These are phyloP conservation scores for Colletotrichum orbiculare DNA, from an alignment of 2,329 filamentous ascomycete species.

Conservation along the genomic window DNA sequence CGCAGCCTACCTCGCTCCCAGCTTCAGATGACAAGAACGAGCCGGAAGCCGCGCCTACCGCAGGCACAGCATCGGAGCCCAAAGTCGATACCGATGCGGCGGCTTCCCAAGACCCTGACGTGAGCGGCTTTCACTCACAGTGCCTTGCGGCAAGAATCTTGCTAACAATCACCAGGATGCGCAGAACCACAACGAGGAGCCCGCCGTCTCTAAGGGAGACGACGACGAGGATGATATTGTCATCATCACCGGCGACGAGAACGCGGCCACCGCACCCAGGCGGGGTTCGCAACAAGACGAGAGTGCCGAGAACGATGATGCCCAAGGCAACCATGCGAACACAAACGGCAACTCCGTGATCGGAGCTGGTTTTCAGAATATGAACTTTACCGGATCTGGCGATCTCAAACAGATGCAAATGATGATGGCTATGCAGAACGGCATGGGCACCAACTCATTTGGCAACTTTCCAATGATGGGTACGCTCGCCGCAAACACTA, in stretches of 20 bases:
- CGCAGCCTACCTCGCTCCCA: conserved; percentile 1
- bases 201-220: conserved; percentile 27
- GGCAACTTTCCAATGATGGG: conserved; percentile 84
- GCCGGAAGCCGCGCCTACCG: conserved; percentile 1
- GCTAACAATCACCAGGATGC: conserved; percentile 18
- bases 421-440: conserved; percentile 82
- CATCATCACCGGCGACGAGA: conserved; percentile 33
- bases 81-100: conserved; percentile 5
- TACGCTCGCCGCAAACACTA: conserved; percentile 60
- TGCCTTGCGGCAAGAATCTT: neutral
- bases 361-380: conserved; percentile 63
- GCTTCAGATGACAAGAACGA: conserved; percentile 5
- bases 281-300: conserved; percentile 29
- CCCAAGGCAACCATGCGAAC: conserved; percentile 39
- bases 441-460: conserved; percentile 67
- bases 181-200: conserved; percentile 11
- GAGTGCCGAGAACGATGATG: conserved; percentile 37
- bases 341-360: conserved; percentile 52
- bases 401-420: conserved; percentile 83
- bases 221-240: conserved; percentile 32
- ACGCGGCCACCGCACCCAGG: conserved; percentile 21
- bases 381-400: conserved; percentile 67
- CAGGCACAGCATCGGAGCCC: neutral
- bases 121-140: neutral
- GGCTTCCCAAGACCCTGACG: conserved; percentile 14